Base-by-base conservation (phyloP, 1,284 basidiomycete genomes). In the Cryptococcus neoformans region DNA sequence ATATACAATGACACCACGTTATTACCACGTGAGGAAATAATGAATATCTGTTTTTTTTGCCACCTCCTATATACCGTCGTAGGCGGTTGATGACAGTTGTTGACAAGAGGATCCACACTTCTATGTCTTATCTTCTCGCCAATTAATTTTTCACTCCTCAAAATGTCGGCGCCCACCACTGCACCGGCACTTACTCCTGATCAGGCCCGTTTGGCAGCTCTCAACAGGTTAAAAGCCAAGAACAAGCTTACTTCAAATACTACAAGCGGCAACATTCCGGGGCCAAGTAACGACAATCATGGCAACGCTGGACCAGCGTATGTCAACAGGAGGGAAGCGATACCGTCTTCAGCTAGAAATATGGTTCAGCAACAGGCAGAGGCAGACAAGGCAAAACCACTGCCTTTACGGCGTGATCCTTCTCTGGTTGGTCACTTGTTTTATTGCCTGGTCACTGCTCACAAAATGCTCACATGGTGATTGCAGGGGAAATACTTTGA, bases 401-500 rank as follows among this genome's bases (percentile, higher is more conserved):
- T 63, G 21, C 74, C 74, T 7, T 60, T 78, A 14, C 60, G 67
- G n/a, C 57, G 75, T 7, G 73, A 78, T 65, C 66, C 74, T 10
- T 61, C 68, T 9, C 57, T 78, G 54, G 72, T 74, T 51, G 66
- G 72, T 62, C 7, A 38, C 28, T 28, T 28, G 28, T 28, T 4
- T 28, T 28, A 28, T 28, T 28, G 28, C 28, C 28, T 28, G 28
- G 28, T 4, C 2, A 40, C 21, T 38, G 3, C 14, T 45, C 39
- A 16, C 6, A 12, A 37, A 14, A 4, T 12, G 7, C 17, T 35
- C 7, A 28, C 12, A 45, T 35, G 7, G 14, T 34, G 4, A 48
- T n/a, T 50, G 28, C 48, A 74, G 71, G 78, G 79, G 35, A 91
- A 87, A 54, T 95, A 95, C 77, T 92, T 93, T 64, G 92, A 96